Conservation (phyloP, 495 filamentous ascomycete genomes). For the Xylaria grammica region DNA sequence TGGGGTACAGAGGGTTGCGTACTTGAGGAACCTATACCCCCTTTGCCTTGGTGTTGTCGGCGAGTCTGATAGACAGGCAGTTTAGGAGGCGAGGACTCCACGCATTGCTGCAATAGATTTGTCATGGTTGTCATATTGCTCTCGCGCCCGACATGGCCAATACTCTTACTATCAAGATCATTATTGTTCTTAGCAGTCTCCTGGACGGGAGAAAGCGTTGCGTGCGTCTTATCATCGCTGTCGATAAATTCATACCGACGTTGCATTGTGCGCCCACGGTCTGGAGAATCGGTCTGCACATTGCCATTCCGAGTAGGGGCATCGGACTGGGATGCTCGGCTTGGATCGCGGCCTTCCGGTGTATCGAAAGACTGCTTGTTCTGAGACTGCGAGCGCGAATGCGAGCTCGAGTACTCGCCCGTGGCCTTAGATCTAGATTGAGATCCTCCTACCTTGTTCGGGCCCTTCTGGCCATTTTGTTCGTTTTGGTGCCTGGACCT, state of each 20-base stretch:
- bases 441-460: neutral
- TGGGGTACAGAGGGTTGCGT: neutral
- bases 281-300: slow-evolving; percentile 16
- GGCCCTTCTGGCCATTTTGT: neutral
- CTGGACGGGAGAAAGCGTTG: slow-evolving; percentile 15
- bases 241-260: slow-evolving; percentile 24
- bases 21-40: neutral
- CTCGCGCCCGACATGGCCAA: neutral
- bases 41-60: neutral
- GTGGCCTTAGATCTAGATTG: slow-evolving; percentile 1
- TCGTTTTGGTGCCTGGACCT: neutral
- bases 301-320: neutral
- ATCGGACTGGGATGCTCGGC: neutral
- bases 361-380: neutral
- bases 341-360: neutral
- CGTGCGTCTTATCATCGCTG: slow-evolving; percentile 13
- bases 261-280: slow-evolving; percentile 24
- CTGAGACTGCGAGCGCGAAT: slow-evolving; percentile 2
- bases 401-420: neutral
- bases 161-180: neutral
- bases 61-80: neutral
- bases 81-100: slow-evolving; percentile 6
- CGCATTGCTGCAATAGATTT: slow-evolving; percentile 24
- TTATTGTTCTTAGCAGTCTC: slow-evolving; percentile 12
- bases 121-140: slow-evolving; percentile 30